Evolutionary conservation across 2,329 filamentous ascomycete species (phyloP), one percentile per base, ranked within the genome.

Genomic region (Diaporthe eres): DNA sequence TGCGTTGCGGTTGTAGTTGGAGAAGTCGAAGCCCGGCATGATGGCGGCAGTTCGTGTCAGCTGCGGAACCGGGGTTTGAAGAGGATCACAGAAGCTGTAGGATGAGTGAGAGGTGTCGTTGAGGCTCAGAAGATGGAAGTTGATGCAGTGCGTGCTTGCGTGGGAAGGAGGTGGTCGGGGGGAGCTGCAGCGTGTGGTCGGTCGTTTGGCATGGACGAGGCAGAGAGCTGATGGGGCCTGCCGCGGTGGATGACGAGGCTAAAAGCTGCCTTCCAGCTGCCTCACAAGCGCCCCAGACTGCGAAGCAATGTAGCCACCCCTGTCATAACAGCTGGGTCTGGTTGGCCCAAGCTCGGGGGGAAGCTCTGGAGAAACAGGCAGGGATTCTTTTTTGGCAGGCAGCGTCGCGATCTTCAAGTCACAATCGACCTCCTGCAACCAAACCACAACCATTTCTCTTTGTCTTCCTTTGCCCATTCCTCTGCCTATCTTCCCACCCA

Each of bases 1-100:
- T 85, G 94, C 92, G 92, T 99, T 99, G 89, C 97, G 95, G 91
- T 98, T 98, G 92, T 98, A 97, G 91, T 99, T 99, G 86, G 95
- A 97, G 91, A 99, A 99, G 89, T 98, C 96, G 91, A 98, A 98
- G 88, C 96, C 96, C 82, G 94, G 93, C 97, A 99, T 99, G 82
- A 83, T 93, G 87, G 77, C 53, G 67, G 53, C 58, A 28, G 58
- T 34, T 51, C n/a, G 53, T 39, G 49, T 70, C 47, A 31, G 49
- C 13, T 72, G 72, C 34, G 47, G 39, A 49, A 37, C 60, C 70
- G 37, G 19, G 12, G 42, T 73, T 65, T 22, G 49, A 58, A 31
- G n/a, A 28, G 15, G 42, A 42, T 8, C 15, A 44, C 39, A 15
- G 49, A 8, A 65, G 49, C 51, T 37, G 9, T 19, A 51, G 37